These are phyloP conservation scores for Tuber calosporum DNA, from an alignment of 495 filamentous ascomycete genomes.

Conservation along the genomic window DNA sequence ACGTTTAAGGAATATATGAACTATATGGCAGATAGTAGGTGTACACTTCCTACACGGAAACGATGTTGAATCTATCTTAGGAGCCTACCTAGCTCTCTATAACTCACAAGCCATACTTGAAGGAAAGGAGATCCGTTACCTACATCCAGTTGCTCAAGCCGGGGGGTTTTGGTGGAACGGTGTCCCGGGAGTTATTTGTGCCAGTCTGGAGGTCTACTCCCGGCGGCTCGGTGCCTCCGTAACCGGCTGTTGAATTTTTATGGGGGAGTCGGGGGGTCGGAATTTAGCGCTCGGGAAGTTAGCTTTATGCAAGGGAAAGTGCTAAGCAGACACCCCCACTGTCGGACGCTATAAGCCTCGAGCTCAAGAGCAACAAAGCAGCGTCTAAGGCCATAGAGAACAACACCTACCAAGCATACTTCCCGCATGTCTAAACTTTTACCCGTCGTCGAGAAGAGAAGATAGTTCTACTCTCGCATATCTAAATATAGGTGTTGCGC, in stretches of 20 bases:
- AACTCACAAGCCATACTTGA: neutral
- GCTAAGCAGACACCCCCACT: neutral
- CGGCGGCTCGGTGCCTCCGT: neutral
- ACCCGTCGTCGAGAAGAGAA: neutral
- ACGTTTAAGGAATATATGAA: neutral
- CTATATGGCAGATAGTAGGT: neutral
- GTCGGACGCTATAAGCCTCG: neutral
- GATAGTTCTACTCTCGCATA: neutral
- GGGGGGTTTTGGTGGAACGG: neutral
- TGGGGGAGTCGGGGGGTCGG: neutral
- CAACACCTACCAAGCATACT: neutral
- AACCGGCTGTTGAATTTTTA: neutral
- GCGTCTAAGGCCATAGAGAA: neutral
- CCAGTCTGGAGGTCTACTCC: neutral
- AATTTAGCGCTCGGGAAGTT: neutral
- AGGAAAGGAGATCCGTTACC: neutral
- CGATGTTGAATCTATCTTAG: neutral
- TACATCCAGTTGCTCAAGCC: neutral
- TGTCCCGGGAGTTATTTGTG: neutral
- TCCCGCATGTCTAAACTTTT: neutral
- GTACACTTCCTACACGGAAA: neutral
- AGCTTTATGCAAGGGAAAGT: neutral
- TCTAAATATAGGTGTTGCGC: neutral
- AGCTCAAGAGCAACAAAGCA: neutral
- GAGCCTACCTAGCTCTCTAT: neutral